Conservation (phyloP, 345 rosid species). For the Dipteronia sinensis region DNA sequence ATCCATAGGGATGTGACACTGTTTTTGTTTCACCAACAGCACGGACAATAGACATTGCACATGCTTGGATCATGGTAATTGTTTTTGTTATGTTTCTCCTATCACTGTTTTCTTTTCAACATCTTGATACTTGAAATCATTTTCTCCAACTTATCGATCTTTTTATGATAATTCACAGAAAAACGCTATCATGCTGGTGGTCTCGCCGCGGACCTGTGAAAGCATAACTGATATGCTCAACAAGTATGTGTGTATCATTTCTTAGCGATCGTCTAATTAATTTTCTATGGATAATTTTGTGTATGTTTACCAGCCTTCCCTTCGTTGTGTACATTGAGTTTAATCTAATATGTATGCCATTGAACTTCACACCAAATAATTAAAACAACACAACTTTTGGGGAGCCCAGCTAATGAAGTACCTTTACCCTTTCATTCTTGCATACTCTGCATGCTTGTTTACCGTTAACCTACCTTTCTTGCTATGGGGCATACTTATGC, state of each 20-base stretch:
- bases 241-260: slow-evolving; percentile 50
- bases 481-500: neutral
- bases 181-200: slow-evolving; percentile 66
- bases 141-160: slow-evolving; percentile 8
- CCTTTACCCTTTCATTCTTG: neutral
- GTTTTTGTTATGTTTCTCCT: slow-evolving; percentile 16
- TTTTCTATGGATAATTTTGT: neutral
- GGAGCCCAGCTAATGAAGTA: neutral
- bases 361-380: neutral
- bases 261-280: neutral
- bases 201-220: slow-evolving; percentile 66
- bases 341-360: neutral
- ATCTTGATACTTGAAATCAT: neutral
- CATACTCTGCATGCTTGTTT: neutral
- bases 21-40: slow-evolving; percentile 91
- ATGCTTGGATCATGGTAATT: slow-evolving; percentile 87
- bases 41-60: slow-evolving; percentile 80
- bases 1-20: slow-evolving; percentile 85
- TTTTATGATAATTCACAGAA: slow-evolving; percentile 47
- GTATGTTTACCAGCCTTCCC: neutral
- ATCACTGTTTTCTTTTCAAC: neutral
- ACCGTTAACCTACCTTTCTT: neutral
- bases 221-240: slow-evolving; percentile 63
- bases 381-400: neutral
- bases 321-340: neutral